Conservation (phyloP, 1,284 basidiomycete species). For the Ganoderma sinense region DNA sequence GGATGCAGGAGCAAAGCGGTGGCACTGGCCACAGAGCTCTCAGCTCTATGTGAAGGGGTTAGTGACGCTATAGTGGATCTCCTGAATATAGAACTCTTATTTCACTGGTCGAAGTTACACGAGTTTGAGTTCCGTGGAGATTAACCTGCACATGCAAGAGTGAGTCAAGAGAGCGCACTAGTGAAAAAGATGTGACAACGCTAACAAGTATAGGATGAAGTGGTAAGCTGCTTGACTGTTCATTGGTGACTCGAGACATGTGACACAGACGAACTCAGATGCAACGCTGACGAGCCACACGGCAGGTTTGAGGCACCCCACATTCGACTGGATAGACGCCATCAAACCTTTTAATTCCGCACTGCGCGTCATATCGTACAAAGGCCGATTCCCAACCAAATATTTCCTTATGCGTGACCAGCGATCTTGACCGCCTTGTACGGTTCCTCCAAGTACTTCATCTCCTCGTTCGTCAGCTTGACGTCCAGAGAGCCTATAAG, state of each 20-base stretch:
- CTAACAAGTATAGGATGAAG: too few species aligned
- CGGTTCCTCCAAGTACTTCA: constrained; percentile 45
- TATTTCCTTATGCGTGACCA: constrained; percentile 19
- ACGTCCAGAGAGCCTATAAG: constrained; percentile 6
- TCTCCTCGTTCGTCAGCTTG: constrained; percentile 25
- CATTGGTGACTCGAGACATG: too few species aligned
- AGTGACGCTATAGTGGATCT: not conserved
- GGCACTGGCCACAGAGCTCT: not conserved
- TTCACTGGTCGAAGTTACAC: too few species aligned
- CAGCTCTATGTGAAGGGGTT: not conserved
- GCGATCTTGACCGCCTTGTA: constrained; percentile 36
- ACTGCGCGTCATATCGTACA: not conserved
- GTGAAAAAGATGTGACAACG: too few species aligned
- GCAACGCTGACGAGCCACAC: too few species aligned
- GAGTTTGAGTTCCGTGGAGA: too few species aligned
- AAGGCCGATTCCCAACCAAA: not conserved
- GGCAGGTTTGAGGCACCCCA: too few species aligned
- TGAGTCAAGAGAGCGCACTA: too few species aligned
- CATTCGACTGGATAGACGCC: not conserved
- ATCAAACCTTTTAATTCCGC: not conserved
- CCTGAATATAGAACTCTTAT: too few species aligned
- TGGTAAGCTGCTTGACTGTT: too few species aligned
- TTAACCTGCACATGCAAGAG: too few species aligned
- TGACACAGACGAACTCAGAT: too few species aligned
- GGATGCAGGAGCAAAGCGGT: not conserved